phyloP scores from a whole-genome alignment of 2,329 filamentous ascomycete species.

The Nothophoma quercina region DNA sequence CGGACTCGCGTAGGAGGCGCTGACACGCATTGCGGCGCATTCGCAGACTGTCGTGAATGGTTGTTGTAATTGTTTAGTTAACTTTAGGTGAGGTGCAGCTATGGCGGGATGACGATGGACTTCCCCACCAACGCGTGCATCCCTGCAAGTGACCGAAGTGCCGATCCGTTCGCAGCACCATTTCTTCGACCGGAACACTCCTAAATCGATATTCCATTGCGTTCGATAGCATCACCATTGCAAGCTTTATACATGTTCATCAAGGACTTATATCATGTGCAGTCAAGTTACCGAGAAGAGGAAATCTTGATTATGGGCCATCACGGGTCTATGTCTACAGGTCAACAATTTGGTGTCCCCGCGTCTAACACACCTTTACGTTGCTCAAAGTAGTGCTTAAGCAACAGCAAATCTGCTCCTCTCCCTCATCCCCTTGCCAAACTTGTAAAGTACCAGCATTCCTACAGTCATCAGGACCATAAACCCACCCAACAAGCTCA shows the following conservation, averaged over 20 bases:
- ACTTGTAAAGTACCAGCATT: constrained; percentile 66
- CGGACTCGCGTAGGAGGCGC: constrained; percentile 19
- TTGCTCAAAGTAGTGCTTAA: neutral
- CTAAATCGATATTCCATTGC: neutral
- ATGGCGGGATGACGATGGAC: constrained; percentile 14
- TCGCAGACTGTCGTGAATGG: neutral
- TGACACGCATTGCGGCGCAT: constrained; percentile 30
- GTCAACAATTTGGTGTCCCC: neutral
- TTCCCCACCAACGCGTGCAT: constrained; percentile 2
- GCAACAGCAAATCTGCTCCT: constrained; percentile 64
- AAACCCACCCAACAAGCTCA: constrained; percentile 62
- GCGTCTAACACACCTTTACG: neutral
- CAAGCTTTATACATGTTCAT: no score
- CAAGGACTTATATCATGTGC: no score
- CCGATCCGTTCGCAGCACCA: neutral
- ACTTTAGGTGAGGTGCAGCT: constrained; percentile 2
- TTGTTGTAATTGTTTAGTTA: neutral
- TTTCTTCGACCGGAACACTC: neutral
- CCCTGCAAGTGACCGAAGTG: neutral
- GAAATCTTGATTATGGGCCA: no score
- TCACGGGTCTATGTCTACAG: neutral
- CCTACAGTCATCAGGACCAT: constrained; percentile 56
- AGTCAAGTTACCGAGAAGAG: no score
- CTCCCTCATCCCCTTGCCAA: constrained; percentile 61
- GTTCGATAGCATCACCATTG: no score